Base-by-base conservation (phyloP, 345 rosid genomes). In the Moringa oleifera region DNA sequence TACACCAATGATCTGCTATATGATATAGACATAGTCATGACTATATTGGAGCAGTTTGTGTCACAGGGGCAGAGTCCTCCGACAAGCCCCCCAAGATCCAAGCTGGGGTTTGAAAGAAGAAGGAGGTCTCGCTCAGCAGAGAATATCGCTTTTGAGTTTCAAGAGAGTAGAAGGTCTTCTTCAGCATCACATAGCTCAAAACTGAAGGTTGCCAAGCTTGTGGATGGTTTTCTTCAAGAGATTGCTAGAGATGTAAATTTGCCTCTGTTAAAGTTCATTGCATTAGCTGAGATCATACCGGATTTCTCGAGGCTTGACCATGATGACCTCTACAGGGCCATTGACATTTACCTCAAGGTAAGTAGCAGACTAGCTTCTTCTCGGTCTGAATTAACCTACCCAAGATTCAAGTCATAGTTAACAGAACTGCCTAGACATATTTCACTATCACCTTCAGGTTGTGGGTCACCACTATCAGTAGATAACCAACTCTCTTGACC, bases 271-370 rank as follows among this genome's bases (percentile, higher is more conserved):
- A 94, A 86, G 75, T 88, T 90, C 75, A 78, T 90, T 33, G 71
- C 85, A 20, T 51, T 90, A 25, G 96, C 97, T n/a, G 89, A 86
- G 79, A 65, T 83, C 52, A 76, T 86, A 21, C 99, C 97, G 15
- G 87, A 85, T 53, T 94, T 90, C 57, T 89, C 99, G 5, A 81
- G 99, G 74, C 77, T 70, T 52, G 92, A 83, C 61, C 99, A 94
- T 57, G 96, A 90, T 69, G 99, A 90, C 74, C 95, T 94, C 55
- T 94, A 94, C 80, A 71, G 80, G 67, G 99, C 97, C 25, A 86
- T 94, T 70, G 99, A 90, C 85, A 85, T 86, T 73, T 94, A 83
- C 72, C 99, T 94, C 79, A 90, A 90, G 99, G 99, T 94, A 84
- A 71, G 53, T 64, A 19, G n/a, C 54, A 36, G 0, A n/a, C 47